These are phyloP conservation scores for Xylariaceae sp. DNA, from an alignment of 2,329 filamentous ascomycete genomes.

Conservation along the genomic window DNA sequence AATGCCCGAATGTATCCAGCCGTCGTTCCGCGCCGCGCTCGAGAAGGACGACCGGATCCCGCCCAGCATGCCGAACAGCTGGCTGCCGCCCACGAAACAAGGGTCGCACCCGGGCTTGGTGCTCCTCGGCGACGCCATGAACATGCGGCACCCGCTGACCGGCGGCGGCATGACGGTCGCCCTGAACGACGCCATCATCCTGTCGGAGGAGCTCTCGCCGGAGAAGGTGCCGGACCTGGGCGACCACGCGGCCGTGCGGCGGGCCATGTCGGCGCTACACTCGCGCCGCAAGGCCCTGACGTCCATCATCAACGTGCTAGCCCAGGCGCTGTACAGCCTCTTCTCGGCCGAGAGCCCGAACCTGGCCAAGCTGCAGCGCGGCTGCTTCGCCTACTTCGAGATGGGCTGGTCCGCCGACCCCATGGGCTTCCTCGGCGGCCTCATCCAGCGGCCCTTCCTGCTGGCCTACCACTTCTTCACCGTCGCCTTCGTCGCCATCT, in stretches of 20 bases:
- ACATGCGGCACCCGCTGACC: constrained; percentile 98
- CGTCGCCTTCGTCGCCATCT: constrained; percentile 84
- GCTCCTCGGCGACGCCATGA: constrained; percentile 88
- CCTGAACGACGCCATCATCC: constrained; percentile 81
- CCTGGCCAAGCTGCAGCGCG: constrained; percentile 74
- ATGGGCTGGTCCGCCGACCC: constrained; percentile 71
- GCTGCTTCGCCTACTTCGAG: constrained; percentile 92
- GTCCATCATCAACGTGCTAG: constrained; percentile 94
- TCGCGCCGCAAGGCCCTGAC: constrained; percentile 79
- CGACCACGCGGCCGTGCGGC: constrained; percentile 59
- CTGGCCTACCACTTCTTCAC: constrained; percentile 92
- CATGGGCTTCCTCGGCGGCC: constrained; percentile 72
- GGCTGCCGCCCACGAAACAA: constrained; percentile 70
- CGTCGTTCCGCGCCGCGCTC: constrained; percentile 70
- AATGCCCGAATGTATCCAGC: constrained; percentile 65
- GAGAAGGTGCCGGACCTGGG: constrained; percentile 61
- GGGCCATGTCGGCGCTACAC: constrained; percentile 72
- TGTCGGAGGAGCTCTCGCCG: constrained; percentile 69
- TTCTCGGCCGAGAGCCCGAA: constrained; percentile 80
- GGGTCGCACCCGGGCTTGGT: constrained; percentile 68
- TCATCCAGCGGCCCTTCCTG: constrained; percentile 70
- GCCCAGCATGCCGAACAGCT: constrained; percentile 89
- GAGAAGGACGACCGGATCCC: constrained; percentile 68
- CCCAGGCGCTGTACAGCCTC: constrained; percentile 83
- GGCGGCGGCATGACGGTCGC: constrained; percentile 98